Conservation (phyloP, 164 flowering plant genomes). For the Annona squamosa region DNA sequence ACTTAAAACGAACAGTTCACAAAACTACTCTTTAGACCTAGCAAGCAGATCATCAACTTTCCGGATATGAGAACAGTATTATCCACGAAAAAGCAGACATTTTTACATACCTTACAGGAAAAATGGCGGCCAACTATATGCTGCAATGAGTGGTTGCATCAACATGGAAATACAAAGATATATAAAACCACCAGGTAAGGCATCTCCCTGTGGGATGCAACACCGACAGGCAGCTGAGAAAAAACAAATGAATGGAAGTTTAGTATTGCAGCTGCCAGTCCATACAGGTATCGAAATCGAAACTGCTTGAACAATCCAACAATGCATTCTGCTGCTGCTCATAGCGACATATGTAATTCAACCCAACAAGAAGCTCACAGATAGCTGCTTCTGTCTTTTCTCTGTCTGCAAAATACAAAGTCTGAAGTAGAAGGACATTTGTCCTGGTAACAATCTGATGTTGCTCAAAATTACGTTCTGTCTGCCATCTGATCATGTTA, state of each 20-base stretch:
- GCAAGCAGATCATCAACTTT: not conserved
- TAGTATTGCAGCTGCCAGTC: slow-evolving; percentile 67
- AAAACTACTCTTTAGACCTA: not conserved
- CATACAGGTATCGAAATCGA: slow-evolving; percentile 75
- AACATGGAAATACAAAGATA: slow-evolving; percentile 17
- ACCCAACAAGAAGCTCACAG: slow-evolving; percentile 80
- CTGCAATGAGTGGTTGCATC: slow-evolving; percentile 6
- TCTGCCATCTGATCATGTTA: slow-evolving; percentile 97
- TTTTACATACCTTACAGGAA: slow-evolving; percentile 22
- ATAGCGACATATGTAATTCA: slow-evolving; percentile 89
- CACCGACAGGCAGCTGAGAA: not conserved
- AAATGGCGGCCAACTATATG: slow-evolving; percentile 15
- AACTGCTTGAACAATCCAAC: slow-evolving; percentile 89
- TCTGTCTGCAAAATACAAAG: slow-evolving; percentile 83
- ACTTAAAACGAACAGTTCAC: not conserved
- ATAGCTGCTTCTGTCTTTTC: slow-evolving; percentile 72
- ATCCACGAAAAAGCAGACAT: slow-evolving; percentile 16
- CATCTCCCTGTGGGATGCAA: not conserved
- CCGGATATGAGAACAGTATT: slow-evolving; percentile 11
- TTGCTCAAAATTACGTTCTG: slow-evolving; percentile 91
- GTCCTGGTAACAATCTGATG: slow-evolving; percentile 66
- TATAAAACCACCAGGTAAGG: slow-evolving; percentile 21
- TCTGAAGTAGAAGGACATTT: slow-evolving; percentile 87
- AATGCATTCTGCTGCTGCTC: slow-evolving; percentile 94
- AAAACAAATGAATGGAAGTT: not conserved